A percentile compares a stretch with the other conserved stretches of the same genome.
phyloP scores from a whole-genome alignment of 345 rosid genomes.

The Moricandia arvensis region DNA sequence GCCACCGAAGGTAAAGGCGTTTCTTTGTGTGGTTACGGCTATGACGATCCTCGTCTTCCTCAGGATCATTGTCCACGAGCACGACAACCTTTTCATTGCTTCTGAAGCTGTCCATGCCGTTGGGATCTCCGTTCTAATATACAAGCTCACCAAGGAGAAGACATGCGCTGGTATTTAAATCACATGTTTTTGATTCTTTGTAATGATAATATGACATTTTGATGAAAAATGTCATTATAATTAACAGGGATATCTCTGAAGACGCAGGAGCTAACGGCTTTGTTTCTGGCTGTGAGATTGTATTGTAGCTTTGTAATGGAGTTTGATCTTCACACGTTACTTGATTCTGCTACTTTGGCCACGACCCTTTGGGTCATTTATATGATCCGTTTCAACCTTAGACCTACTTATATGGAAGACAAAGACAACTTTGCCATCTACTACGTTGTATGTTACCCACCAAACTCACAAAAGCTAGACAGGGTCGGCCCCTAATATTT shows the following conservation, averaged over 20 bases:
- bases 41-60: constrained; percentile 65
- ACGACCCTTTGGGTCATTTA: constrained; percentile 91
- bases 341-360: constrained; percentile 70
- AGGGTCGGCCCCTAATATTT: no score
- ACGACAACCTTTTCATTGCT: constrained; percentile 83
- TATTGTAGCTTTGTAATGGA: constrained; percentile 95
- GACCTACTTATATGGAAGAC: constrained; percentile 79
- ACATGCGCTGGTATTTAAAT: constrained; percentile 60
- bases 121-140: constrained; percentile 77
- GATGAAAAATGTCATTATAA: not conserved
- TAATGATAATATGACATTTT: not conserved
- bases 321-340: constrained; percentile 79
- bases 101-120: constrained; percentile 85
- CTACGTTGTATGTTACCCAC: constrained; percentile 55
- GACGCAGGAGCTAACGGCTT: constrained; percentile 86
- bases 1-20: constrained; percentile 73
- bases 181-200: not conserved
- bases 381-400: constrained; percentile 80
- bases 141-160: constrained; percentile 84
- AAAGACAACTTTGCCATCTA: constrained; percentile 77
- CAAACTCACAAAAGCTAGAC: not conserved
- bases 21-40: constrained; percentile 54
- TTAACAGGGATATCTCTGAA: constrained; percentile 75
- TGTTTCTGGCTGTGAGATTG: constrained; percentile 71
- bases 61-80: constrained; percentile 72